Evolutionary conservation across 352 stramenopile genomes (phyloP), one percentile per base, ranked within the genome.

Genomic region (Pythium phragmiticola): DNA sequence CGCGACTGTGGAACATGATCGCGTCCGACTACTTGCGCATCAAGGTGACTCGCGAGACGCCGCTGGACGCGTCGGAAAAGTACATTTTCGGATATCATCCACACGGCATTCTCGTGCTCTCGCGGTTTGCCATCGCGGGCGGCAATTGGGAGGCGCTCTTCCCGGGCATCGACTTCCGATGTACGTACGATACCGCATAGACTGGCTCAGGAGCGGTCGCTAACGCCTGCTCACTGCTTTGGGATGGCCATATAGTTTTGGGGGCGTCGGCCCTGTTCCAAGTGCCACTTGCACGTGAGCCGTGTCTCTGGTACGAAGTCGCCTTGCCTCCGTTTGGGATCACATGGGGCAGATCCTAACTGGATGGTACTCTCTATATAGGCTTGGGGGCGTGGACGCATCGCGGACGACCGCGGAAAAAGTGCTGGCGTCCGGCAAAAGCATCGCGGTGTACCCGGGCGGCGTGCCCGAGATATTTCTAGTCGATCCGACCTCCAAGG

Each of bases 401-500:
- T 89, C 78, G 9, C 80, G 80, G 26, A 80, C 79, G 26, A 93
- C 77, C 0, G 84, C 84, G 4, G 73, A 91, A 56, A 90, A 90
- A 63, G 81, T 93, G 4, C 60, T 93, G 28, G 82, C 88, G 16
- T 67, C 76, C 16, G 77, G 77, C 49, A 82, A 78, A 36, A 91
- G 80, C 54, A 72, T 93, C 56, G 75, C 78, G 23, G 80, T 93
- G n/a, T 93, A 91, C 63, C 84, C 84, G 0, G 84, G 84, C 16
- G 84, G 84, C 36, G 79, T 90, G 19, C 76, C 82, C 0, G 82
- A 93, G 69, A 93, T 93, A 66, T 93, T 93, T 62, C 70, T 86
- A 34, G 77, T 76, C 36, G 75, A 93, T 55, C 84, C 82, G 0
- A 82, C 82, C 47, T 89, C 80, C 8, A 93, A 90, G 48, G 75